Base-by-base conservation (phyloP, 164 flowering plant genomes). In the Chimonanthus praecox region DNA sequence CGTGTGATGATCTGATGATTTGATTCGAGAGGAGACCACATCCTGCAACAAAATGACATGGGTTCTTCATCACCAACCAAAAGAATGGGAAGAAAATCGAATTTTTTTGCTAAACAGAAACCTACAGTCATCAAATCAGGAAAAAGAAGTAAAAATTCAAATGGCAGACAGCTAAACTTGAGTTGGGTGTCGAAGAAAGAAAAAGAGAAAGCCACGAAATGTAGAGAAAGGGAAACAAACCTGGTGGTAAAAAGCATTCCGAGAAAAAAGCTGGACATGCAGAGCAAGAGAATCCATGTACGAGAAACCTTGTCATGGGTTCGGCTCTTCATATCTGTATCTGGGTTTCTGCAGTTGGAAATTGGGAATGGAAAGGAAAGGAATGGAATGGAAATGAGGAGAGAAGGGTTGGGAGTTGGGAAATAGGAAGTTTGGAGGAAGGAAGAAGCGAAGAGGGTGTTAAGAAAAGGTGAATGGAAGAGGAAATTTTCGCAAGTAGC, bases 211-310 rank as follows among this genome's bases (percentile, higher is more conserved):
- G 6, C n/a, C 18, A 18, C 47, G 10, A 21, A 54, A 11, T 16
- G 9, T 62, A 65, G 68, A 72, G 68, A 43, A 3, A 65, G 68
- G 44, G 68, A 16, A 16, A 45, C 7, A n/a, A 13, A 90, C 98
- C 90, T 84, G 86, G 78, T 83, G 7, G 92, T 83, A 82, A 89
- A 82, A 76, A 90, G 80, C 78, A 89, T 77, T 49, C 98, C 97
- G 58, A 88, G 67, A 70, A 86, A 72, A 82, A 94, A 94, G 80
- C 82, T 88, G 62, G 71, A 75, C 69, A 87, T 50, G 78, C 92
- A 91, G 76, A 91, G 71, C 64, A 90, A 64, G 6, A 90, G 84
- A 76, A 91, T 69, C 97, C 98, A 93, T 81, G 76, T 83, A 7
- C 72, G 64, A 2, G 92, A 87, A 68, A 89, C 76, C 70, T 75